A percentile compares a stretch with the other conserved stretches of the same genome.
Conservation (phyloP, 768 basidiomycete genomes). For the Boletus rubroflammeus region DNA sequence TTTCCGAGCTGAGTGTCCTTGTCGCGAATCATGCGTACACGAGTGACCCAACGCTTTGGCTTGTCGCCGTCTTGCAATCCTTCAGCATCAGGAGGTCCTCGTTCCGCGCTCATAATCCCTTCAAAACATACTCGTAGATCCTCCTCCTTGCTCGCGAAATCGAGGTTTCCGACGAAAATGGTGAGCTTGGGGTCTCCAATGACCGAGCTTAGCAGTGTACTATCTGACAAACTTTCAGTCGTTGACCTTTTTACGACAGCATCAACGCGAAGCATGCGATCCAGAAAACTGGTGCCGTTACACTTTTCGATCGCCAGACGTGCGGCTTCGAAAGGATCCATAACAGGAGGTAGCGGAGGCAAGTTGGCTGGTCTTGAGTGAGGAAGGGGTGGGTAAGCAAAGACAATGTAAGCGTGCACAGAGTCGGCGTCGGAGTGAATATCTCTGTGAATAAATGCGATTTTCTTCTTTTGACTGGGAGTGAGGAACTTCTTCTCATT, state of each 20-base stretch:
- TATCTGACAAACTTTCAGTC: slow-evolving; percentile 15
- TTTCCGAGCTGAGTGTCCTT: slow-evolving; percentile 91
- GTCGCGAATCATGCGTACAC: slow-evolving; percentile 87
- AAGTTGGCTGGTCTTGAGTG: slow-evolving; percentile 44
- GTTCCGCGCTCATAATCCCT: slow-evolving; percentile 63
- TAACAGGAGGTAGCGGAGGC: slow-evolving; percentile 44
- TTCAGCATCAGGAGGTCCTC: slow-evolving; percentile 49
- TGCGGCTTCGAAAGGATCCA: slow-evolving; percentile 75
- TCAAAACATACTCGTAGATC: slow-evolving; percentile 88
- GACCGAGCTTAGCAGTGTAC: slow-evolving; percentile 21
- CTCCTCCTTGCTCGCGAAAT: slow-evolving; percentile 89
- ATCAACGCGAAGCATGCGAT: slow-evolving; percentile 78
- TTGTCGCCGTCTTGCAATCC: slow-evolving; percentile 33
- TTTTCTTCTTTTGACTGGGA: slow-evolving; percentile 83
- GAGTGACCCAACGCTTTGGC: slow-evolving; percentile 62
- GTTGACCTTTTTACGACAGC: slow-evolving; percentile 41
- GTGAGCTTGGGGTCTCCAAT: slow-evolving; percentile 72
- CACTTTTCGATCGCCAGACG: slow-evolving; percentile 50
- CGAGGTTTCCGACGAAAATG: slow-evolving; percentile 89
- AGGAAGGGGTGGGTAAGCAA: slow-evolving; percentile 62
- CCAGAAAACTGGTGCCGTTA: slow-evolving; percentile 73
- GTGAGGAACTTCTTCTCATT: slow-evolving; percentile 70
- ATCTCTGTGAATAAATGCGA: slow-evolving; percentile 92
- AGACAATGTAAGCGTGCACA: slow-evolving; percentile 88
- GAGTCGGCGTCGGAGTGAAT: slow-evolving; percentile 75